These are phyloP conservation scores for Ophiostoma himal-ulmi DNA, from an alignment of 2,329 filamentous ascomycete species.

Conservation along the genomic window DNA sequence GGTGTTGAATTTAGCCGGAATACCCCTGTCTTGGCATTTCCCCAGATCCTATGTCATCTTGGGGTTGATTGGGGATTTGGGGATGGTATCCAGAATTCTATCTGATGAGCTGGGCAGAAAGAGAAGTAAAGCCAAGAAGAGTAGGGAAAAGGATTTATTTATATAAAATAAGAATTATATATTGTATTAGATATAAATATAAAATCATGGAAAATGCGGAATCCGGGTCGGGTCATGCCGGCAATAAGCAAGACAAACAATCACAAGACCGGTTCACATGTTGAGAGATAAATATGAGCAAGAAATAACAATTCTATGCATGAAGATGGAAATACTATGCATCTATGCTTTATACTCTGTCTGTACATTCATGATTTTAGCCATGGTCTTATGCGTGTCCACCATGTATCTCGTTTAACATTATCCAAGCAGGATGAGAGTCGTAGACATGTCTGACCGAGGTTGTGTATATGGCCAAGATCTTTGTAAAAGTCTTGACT, in stretches of 20 bases:
- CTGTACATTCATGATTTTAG: not conserved
- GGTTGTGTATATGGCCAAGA: not conserved
- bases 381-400: not conserved
- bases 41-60: slow-evolving; percentile 8
- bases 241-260: not conserved
- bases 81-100: not conserved
- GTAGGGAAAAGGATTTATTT: not conserved
- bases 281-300: not conserved
- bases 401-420: not conserved
- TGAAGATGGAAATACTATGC: not conserved
- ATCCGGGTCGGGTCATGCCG: not conserved
- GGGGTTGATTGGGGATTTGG: slow-evolving; percentile 4
- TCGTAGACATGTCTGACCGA: not conserved
- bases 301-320: not conserved
- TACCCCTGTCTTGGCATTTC: slow-evolving; percentile 5
- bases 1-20: slow-evolving; percentile 11
- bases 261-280: not conserved
- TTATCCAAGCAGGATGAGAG: not conserved
- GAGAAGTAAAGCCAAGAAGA: not conserved
- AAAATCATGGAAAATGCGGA: not conserved
- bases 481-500: not conserved
- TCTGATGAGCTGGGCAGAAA: not conserved
- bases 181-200: not conserved
- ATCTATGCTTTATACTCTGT: not conserved
- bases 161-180: not conserved